These are phyloP conservation scores for Neofusicoccum sp. DNA, from an alignment of 2,329 filamentous ascomycete species.

Conservation along the genomic window DNA sequence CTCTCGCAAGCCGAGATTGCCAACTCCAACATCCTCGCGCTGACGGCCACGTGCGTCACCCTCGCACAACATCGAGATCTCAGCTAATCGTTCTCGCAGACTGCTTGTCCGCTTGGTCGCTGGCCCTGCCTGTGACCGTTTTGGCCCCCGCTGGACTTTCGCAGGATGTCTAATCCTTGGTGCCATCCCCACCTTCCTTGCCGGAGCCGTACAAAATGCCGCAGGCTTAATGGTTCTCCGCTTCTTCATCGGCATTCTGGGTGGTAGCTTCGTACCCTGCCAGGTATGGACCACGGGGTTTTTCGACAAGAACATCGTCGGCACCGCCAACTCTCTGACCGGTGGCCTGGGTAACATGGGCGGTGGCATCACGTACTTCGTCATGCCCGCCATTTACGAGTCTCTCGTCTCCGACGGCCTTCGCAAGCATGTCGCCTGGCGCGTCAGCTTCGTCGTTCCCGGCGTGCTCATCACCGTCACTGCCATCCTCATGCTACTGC, in stretches of 20 bases:
- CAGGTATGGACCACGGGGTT: constrained; percentile 93
- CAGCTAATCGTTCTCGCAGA: constrained; percentile 28
- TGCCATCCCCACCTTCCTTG: constrained; percentile 76
- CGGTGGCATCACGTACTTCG: constrained; percentile 87
- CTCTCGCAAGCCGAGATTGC: constrained; percentile 70
- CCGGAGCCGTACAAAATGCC: constrained; percentile 70
- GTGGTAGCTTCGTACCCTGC: constrained; percentile 77
- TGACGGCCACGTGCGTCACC: constrained; percentile 47
- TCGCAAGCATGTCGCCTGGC: constrained; percentile 70
- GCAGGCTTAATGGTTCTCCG: constrained; percentile 68
- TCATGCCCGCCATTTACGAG: constrained; percentile 88
- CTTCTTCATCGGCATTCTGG: constrained; percentile 79
- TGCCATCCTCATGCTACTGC: constrained; percentile 66
- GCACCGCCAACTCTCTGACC: constrained; percentile 81
- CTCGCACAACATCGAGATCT: neutral
- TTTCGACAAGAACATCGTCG: constrained; percentile 89
- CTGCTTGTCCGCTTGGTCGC: constrained; percentile 74
- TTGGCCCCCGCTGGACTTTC: constrained; percentile 78
- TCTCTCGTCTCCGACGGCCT: constrained; percentile 64
- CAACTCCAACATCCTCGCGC: constrained; percentile 87
- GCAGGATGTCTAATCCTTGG: constrained; percentile 74
- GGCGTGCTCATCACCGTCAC: constrained; percentile 70
- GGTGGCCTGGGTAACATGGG: constrained; percentile 85
- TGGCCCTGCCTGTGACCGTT: constrained; percentile 81
- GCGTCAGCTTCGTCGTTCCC: constrained; percentile 79